A percentile compares a stretch with the other conserved stretches of the same genome.
phyloP scores from a whole-genome alignment of 2,329 filamentous ascomycete genomes.

The Cladosporium sp. region DNA sequence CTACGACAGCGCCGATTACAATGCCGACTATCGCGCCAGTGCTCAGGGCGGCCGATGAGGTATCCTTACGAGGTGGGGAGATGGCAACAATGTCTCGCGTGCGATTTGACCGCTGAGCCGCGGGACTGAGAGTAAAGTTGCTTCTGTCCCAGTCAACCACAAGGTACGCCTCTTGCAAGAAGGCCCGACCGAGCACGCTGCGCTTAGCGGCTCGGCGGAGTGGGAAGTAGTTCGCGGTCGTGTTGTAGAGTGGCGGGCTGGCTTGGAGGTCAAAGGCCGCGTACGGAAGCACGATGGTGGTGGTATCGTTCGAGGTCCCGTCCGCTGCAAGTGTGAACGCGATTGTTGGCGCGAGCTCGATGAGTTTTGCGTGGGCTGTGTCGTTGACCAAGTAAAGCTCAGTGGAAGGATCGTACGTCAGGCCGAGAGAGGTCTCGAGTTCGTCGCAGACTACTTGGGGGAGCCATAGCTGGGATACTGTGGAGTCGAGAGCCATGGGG shows the following conservation, averaged over 20 bases:
- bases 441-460: constrained; percentile 35
- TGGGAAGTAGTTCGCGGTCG: constrained; percentile 39
- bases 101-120: not conserved
- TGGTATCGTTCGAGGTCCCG: constrained; percentile 4
- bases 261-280: constrained; percentile 38
- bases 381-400: constrained; percentile 40
- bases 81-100: not conserved
- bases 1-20: not conserved
- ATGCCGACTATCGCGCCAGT: constrained; percentile 8
- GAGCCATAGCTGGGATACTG: constrained; percentile 42
- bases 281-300: constrained; percentile 38
- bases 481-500: constrained; percentile 33
- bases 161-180: constrained; percentile 44
- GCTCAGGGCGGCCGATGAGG: not conserved
- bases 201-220: constrained; percentile 40
- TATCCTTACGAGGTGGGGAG: not conserved
- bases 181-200: constrained; percentile 40
- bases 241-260: constrained; percentile 25
- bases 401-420: constrained; percentile 36
- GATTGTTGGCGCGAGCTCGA: constrained; percentile 38
- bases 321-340: constrained; percentile 39
- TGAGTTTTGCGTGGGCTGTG: constrained; percentile 34
- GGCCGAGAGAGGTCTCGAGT: constrained; percentile 39
- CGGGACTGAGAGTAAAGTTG: constrained; percentile 30
- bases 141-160: constrained; percentile 39